phyloP scores from a whole-genome alignment of 2,329 filamentous ascomycete genomes.

The Beauveria sp. region DNA sequence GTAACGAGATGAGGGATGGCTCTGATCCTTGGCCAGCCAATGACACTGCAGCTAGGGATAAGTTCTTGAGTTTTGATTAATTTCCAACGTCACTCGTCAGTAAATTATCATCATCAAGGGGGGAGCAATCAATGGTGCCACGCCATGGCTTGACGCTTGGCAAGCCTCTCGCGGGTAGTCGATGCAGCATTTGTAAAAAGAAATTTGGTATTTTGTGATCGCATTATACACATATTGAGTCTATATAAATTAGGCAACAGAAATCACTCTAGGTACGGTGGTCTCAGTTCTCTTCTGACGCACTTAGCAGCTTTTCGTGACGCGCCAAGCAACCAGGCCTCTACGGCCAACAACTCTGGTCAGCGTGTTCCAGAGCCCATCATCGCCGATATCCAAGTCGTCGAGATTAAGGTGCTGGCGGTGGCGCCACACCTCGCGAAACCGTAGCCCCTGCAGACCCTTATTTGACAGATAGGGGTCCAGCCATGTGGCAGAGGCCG shows the following conservation, averaged over 20 bases:
- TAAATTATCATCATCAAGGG: not conserved
- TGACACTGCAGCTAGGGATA: too few relatives aligned
- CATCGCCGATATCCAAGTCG: slow-evolving; percentile 71
- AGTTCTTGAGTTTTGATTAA: too few relatives aligned
- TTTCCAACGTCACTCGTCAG: not conserved
- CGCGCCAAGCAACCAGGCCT: slow-evolving; percentile 54
- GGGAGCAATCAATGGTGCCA: not conserved
- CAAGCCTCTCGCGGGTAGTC: not conserved
- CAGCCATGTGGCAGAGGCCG: slow-evolving; percentile 62
- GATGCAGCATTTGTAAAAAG: not conserved
- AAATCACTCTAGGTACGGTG: not conserved
- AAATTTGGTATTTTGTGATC: not conserved
- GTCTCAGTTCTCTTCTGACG: not conserved
- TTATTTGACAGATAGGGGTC: slow-evolving; percentile 55
- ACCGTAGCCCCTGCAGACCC: slow-evolving; percentile 50
- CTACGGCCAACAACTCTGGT: slow-evolving; percentile 57
- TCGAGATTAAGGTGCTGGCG: slow-evolving; percentile 66
- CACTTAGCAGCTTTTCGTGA: slow-evolving; percentile 50
- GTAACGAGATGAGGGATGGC: slow-evolving; percentile 8
- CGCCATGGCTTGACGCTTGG: not conserved
- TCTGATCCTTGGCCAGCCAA: too few relatives aligned
- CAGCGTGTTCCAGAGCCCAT: slow-evolving; percentile 67
- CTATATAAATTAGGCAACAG: slow-evolving; percentile 1
- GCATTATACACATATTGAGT: slow-evolving; percentile 4
- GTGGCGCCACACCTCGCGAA: slow-evolving; percentile 65